Conservation (phyloP, 2,329 filamentous ascomycete genomes). For the Boeremia lycopersici region DNA sequence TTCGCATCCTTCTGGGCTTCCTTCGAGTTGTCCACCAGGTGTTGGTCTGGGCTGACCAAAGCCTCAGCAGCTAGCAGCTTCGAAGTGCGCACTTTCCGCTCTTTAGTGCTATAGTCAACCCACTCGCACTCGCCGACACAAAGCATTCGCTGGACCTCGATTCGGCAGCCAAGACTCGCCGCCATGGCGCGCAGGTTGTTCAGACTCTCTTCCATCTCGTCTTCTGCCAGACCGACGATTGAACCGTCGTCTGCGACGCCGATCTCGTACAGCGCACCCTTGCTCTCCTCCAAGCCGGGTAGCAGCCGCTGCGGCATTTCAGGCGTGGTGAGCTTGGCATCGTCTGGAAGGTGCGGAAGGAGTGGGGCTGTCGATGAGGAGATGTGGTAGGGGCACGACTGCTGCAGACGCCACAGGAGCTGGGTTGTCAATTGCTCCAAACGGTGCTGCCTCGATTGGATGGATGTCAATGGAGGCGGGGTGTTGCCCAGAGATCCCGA, state of each 20-base stretch:
- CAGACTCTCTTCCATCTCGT: slow-evolving; percentile 92
- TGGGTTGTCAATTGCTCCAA: slow-evolving; percentile 94
- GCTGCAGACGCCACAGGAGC: slow-evolving; percentile 90
- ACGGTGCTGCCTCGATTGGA: slow-evolving; percentile 78
- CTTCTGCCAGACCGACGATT: slow-evolving; percentile 82
- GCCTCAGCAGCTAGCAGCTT: slow-evolving; percentile 89
- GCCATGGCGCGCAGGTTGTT: slow-evolving; percentile 88
- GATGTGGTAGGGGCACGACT: slow-evolving; percentile 89
- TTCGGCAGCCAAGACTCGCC: slow-evolving; percentile 83
- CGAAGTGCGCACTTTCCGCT: slow-evolving; percentile 32
- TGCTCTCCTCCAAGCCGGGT: slow-evolving; percentile 87
- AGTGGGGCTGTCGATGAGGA: slow-evolving; percentile 77
- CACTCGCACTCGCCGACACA: slow-evolving; percentile 85
- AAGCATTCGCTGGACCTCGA: slow-evolving; percentile 81
- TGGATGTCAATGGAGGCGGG: slow-evolving; percentile 57
- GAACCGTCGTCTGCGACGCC: slow-evolving; percentile 94
- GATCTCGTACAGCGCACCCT: slow-evolving; percentile 93
- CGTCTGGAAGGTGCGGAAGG: slow-evolving; percentile 75
- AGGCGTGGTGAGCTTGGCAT: slow-evolving; percentile 64
- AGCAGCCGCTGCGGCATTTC: slow-evolving; percentile 61
- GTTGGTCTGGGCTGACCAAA: slow-evolving; percentile 70
- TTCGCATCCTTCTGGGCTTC: slow-evolving; percentile 13
- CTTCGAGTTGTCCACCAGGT: slow-evolving; percentile 30
- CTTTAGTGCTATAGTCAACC: slow-evolving; percentile 52
- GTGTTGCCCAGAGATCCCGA: slow-evolving; percentile 37